phyloP scores from a whole-genome alignment of 306 rosid species.

The Acacia confusa region DNA sequence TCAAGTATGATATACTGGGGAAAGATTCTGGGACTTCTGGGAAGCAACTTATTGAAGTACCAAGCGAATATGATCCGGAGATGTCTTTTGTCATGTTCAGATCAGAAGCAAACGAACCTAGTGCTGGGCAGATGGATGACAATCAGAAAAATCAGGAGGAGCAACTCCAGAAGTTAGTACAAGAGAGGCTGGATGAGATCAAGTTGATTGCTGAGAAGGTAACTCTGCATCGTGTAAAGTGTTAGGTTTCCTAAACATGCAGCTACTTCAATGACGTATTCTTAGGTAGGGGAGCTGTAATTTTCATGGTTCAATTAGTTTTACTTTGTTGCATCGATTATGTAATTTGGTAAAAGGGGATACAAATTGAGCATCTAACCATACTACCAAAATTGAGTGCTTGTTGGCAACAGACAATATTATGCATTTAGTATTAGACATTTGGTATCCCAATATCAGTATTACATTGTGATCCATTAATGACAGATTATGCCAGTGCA shows the following conservation, averaged over 20 bases:
- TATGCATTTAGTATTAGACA: not conserved
- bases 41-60: constrained; percentile 67
- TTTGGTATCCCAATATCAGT: not conserved
- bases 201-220: constrained; percentile 72
- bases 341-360: not conserved
- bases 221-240: constrained; percentile 25
- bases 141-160: constrained; percentile 64
- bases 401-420: not conserved
- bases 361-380: not conserved
- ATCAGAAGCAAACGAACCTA: constrained; percentile 46
- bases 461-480: not conserved
- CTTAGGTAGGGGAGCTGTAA: not conserved
- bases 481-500: not conserved
- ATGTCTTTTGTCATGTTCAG: constrained; percentile 77
- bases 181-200: constrained; percentile 71
- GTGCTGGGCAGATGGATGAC: constrained; percentile 56
- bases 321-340: not conserved
- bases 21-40: constrained; percentile 68
- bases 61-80: constrained; percentile 50
- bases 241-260: not conserved
- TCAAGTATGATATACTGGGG: constrained; percentile 81
- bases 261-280: not conserved
- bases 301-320: not conserved
- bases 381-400: not conserved
- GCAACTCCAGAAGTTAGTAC: constrained; percentile 70